These are phyloP conservation scores for Yamadazyma membranifaciens DNA, from an alignment of 1,139 yeast genomes.

Conservation along the genomic window DNA sequence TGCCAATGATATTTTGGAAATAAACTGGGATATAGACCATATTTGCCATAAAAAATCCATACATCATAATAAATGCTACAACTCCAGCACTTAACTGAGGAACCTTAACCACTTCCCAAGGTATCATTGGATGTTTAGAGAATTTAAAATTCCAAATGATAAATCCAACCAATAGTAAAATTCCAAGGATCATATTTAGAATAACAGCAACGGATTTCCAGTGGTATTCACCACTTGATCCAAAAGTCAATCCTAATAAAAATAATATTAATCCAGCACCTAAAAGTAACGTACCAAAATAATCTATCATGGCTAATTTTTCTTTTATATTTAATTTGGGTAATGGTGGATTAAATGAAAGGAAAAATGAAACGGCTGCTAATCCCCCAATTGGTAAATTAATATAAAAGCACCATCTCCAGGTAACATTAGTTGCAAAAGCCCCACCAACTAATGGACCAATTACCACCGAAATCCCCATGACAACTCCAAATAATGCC, in stretches of 20 bases:
- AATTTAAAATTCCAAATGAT: conserved; percentile 26
- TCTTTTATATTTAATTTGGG: conserved; percentile 22
- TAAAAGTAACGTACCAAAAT: conserved; percentile 45
- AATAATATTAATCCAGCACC: conserved; percentile 42
- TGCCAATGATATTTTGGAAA: conserved; percentile 35
- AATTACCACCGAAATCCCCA: conserved; percentile 46
- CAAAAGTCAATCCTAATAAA: conserved; percentile 41
- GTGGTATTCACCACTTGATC: conserved; percentile 42
- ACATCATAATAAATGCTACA: conserved; percentile 20
- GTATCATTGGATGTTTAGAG: conserved; percentile 28
- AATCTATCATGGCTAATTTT: conserved; percentile 46
- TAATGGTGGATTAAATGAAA: conserved; percentile 34
- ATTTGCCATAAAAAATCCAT: conserved; percentile 25
- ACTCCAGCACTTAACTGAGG: conserved; percentile 25
- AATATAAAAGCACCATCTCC: conserved; percentile 82
- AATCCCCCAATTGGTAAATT: conserved; percentile 40
- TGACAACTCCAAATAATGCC: conserved; percentile 43
- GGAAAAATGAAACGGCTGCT: conserved; percentile 25
- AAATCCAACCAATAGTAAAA: conserved; percentile 20
- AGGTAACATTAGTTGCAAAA: conserved; percentile 41
- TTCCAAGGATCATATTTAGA: conserved; percentile 46
- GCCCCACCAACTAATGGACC: conserved; percentile 61
- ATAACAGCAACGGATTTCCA: conserved; percentile 55
- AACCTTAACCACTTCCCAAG: conserved; percentile 23
- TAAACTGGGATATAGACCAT: conserved; percentile 32